Percentiles rank a stretch among this genome's conserved stretches.
Evolutionary conservation across 257 asterid genomes (phyloP).

Genomic region (Solanum piurae): DNA sequence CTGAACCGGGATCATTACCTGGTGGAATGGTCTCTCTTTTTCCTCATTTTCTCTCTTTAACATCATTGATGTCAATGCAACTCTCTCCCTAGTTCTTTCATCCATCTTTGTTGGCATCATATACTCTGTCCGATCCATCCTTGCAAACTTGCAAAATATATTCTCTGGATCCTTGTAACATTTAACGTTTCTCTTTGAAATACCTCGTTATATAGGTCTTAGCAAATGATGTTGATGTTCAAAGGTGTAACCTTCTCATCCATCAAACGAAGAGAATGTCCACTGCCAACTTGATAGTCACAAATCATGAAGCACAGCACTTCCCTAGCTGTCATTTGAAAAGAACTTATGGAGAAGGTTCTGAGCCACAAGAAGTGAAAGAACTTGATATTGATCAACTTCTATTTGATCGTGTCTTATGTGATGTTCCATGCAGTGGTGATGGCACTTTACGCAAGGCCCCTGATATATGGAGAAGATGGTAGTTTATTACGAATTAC

Average conservation of each 20-base stretch:
- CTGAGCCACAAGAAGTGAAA: constrained; percentile 27
- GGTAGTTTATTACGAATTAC: constrained; percentile 31
- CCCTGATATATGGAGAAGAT: constrained; percentile 98
- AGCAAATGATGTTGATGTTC: constrained; percentile 93
- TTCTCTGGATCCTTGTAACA: background rate
- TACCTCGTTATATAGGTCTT: constrained; percentile 42
- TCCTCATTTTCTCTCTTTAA: background rate
- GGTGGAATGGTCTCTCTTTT: constrained; percentile 59
- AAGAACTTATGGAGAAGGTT: constrained; percentile 23
- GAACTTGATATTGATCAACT: constrained; percentile 53
- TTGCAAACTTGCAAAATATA: background rate
- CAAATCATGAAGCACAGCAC: constrained; percentile 99
- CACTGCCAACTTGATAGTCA: constrained; percentile 94
- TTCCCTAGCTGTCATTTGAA: constrained; percentile 81
- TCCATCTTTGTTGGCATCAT: background rate
- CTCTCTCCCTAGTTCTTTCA: constrained; percentile 1
- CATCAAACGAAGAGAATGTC: constrained; percentile 99
- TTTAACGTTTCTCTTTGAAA: constrained; percentile 4
- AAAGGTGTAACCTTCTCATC: constrained; percentile 97
- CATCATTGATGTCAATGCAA: constrained; percentile 3
- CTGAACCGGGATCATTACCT: constrained; percentile 72
- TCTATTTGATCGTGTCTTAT: constrained; percentile 91
- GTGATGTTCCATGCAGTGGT: constrained; percentile 99
- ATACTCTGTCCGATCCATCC: background rate
- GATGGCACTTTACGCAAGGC: constrained; percentile 99